A percentile compares a stretch with the other conserved stretches of the same genome.
Conservation (phyloP, 1,284 basidiomycete genomes). For the Naganishia cerealis region DNA sequence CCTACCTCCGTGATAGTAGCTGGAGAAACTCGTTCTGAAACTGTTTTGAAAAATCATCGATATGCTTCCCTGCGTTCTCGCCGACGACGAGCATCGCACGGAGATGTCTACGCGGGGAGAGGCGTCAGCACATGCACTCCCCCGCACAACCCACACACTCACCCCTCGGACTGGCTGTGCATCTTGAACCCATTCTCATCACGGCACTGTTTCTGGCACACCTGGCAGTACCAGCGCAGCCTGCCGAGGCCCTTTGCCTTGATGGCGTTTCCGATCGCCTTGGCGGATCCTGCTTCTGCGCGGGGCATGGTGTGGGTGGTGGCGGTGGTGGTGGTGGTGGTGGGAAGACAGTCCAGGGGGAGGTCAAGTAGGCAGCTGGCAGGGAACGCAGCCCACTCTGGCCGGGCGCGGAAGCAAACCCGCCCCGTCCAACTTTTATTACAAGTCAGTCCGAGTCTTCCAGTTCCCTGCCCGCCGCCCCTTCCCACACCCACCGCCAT, state of each 20-base stretch:
- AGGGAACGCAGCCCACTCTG: slow-evolving; percentile 1
- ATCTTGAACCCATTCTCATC: slow-evolving; percentile 95
- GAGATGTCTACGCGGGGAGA: slow-evolving; percentile 64
- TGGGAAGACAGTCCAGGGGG: background rate
- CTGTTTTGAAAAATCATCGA: slow-evolving; percentile 80
- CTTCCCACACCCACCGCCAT: no score
- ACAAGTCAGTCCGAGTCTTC: no score
- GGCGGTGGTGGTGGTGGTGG: background rate
- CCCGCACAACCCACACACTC: slow-evolving; percentile 4
- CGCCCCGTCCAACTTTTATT: slow-evolving; percentile 18
- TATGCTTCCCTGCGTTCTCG: slow-evolving; percentile 85
- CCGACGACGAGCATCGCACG: slow-evolving; percentile 95
- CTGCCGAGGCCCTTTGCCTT: slow-evolving; percentile 92
- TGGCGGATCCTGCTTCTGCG: slow-evolving; percentile 76
- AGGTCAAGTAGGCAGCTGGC: background rate
- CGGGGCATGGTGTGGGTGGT: slow-evolving; percentile 44
- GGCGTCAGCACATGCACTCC: background rate
- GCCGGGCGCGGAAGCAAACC: slow-evolving; percentile 19
- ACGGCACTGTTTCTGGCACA: slow-evolving; percentile 91
- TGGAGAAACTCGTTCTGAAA: slow-evolving; percentile 92
- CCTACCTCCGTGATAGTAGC: slow-evolving; percentile 76
- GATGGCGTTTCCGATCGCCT: slow-evolving; percentile 90
- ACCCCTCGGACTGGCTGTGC: slow-evolving; percentile 35
- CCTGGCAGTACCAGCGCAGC: slow-evolving; percentile 93
- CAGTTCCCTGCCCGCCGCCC: no score